Percentiles rank a stretch among this genome's conserved stretches.
Evolutionary conservation across 495 filamentous ascomycete genomes (phyloP).

Genomic region (Penicillium simplicissimum): DNA sequence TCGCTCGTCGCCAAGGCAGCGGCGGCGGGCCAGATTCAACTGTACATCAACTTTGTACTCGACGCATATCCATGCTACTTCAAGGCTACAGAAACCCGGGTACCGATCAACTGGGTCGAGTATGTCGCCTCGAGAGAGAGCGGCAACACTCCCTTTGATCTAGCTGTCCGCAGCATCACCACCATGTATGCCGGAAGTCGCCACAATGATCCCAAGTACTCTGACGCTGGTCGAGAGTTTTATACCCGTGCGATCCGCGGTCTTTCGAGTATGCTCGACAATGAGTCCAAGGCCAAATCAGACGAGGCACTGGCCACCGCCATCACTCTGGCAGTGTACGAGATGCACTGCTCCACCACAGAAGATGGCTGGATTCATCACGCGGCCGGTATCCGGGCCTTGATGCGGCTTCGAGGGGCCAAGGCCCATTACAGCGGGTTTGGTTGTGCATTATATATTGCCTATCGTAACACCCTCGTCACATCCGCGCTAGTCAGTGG

Average conservation of each 20-base stretch:
- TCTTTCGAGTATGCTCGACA: slow-evolving; percentile 17
- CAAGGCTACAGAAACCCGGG: slow-evolving; percentile 28
- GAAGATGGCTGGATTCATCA: slow-evolving; percentile 38
- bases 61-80: slow-evolving; percentile 32
- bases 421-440: slow-evolving; percentile 34
- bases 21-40: slow-evolving; percentile 26
- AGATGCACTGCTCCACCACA: slow-evolving; percentile 36
- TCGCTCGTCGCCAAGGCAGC: slow-evolving; percentile 29
- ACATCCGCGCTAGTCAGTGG: slow-evolving; percentile 29
- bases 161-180: slow-evolving; percentile 32
- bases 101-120: slow-evolving; percentile 34
- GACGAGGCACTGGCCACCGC: slow-evolving; percentile 31
- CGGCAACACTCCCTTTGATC: slow-evolving; percentile 25
- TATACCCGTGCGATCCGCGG: slow-evolving; percentile 29
- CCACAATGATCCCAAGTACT: slow-evolving; percentile 22
- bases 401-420: slow-evolving; percentile 38
- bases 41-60: slow-evolving; percentile 33
- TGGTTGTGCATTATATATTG: slow-evolving; percentile 35
- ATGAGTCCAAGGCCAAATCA: slow-evolving; percentile 26
- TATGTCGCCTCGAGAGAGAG: slow-evolving; percentile 24
- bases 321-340: slow-evolving; percentile 37
- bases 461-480: slow-evolving; percentile 36
- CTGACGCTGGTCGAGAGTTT: slow-evolving; percentile 21
- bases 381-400: slow-evolving; percentile 35
- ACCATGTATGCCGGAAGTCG: slow-evolving; percentile 28